Base-by-base conservation (phyloP, 441 rosid species). In the Raphanus hybrid region DNA sequence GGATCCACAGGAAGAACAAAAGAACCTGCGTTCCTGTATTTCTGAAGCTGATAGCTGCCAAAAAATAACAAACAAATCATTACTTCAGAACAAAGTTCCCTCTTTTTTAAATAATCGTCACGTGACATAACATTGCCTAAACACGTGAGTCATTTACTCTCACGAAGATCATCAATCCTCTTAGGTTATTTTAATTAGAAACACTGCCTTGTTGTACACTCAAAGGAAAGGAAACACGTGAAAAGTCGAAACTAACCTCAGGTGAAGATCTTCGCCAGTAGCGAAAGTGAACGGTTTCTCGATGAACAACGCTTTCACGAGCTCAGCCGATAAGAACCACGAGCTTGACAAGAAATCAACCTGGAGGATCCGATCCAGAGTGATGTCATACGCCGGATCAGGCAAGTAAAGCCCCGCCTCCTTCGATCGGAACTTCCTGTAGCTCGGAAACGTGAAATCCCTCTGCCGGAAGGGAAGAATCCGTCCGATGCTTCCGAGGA, bases 261-360 rank as follows among this genome's bases (percentile, higher is more conserved):
- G 87, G 79, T 95, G 99, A 64, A 95, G 94, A 90, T 95, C 99
- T 88, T 95, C 99, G 1, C 99, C 99, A 0, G 99, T 95, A 80
- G 83, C 80, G 87, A 95, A 93, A 6, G 99, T 95, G 86, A 88
- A 85, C 1, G 99, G 99, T 0, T 88, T 88, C 62, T 95, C 99
- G 8, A 88, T 87, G 85, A 95, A 95, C 12, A 95, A 87, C 0
- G 96, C 76, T 88, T 93, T 95, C 2, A 95, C 92, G 26, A 93
- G 95, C 78, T 93, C 97, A 14, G 98, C 92, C 6, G 99, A 88
- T 26, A 95, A 69, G 79, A 95, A 95, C 99, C 99, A 95, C 0
- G 99, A 95, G 78, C 99, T 95, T 0, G 99, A 95, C 52, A 95
- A 89, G 76, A 95, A 95, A 85, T 95, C 99, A n/a, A 95, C 99